Evolutionary conservation across 768 basidiomycete genomes (phyloP).

Genomic region (Candolleomyces eurysporus): DNA sequence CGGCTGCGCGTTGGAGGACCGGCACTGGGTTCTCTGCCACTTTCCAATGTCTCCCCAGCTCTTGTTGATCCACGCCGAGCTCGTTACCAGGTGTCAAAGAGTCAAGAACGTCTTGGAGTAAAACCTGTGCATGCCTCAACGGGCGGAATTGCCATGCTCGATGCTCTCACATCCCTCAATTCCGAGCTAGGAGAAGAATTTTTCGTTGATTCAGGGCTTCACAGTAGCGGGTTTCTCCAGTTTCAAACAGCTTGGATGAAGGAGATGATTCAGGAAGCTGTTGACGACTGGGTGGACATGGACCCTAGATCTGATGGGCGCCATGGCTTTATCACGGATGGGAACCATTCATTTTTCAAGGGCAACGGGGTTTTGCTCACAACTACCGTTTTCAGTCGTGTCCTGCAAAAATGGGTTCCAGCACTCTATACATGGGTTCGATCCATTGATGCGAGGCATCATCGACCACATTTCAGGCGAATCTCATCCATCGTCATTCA

Average conservation of each 20-base stretch:
- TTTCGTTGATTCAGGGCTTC: background rate
- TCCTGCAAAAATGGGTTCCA: background rate
- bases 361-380: background rate
- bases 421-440: background rate
- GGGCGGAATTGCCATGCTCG: background rate
- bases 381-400: background rate
- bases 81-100: too few species aligned
- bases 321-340: background rate
- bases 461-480: background rate
- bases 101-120: too few species aligned
- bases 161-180: background rate
- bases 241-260: background rate
- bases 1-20: too few species aligned
- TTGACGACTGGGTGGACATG: background rate
- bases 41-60: too few species aligned
- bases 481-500: background rate
- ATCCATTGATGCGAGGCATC: background rate
- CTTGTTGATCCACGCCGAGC: too few species aligned
- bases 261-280: background rate
- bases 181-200: background rate
- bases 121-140: too few species aligned
- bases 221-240: background rate
- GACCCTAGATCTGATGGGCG: background rate
- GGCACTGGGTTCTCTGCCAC: too few species aligned
- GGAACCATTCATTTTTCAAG: background rate